A percentile compares a stretch with the other conserved stretches of the same genome.
Evolutionary conservation across 306 rosid species (phyloP).

Genomic region (Gastrolobium bilobum): DNA sequence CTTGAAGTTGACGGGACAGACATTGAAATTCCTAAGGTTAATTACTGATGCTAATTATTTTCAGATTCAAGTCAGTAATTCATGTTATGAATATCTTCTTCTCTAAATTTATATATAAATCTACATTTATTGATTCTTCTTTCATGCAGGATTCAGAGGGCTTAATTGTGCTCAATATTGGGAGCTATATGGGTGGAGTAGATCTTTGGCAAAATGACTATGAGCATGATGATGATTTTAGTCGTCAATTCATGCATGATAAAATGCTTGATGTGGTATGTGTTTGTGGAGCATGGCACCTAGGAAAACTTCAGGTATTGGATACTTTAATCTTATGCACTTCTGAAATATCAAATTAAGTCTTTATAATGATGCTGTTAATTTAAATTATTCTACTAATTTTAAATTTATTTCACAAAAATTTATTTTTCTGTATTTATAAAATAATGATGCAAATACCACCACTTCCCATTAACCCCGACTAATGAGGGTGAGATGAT

Average conservation of each 20-base stretch:
- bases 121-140: conserved; percentile 28
- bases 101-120: conserved; percentile 37
- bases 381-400: conserved; percentile 32
- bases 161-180: conserved; percentile 81
- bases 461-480: no score
- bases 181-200: conserved; percentile 92
- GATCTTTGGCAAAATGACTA: conserved; percentile 84
- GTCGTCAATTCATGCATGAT: conserved; percentile 74
- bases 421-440: conserved; percentile 12
- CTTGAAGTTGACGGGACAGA: conserved; percentile 86
- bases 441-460: conserved; percentile 12
- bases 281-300: conserved; percentile 88
- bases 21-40: conserved; percentile 77
- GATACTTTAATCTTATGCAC: conserved; percentile 26
- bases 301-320: conserved; percentile 82
- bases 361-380: conserved; percentile 32
- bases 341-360: conserved; percentile 38
- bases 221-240: conserved; percentile 71
- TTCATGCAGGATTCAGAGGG: conserved; percentile 75
- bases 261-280: conserved; percentile 79
- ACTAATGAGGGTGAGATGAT: no score
- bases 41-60: conserved; percentile 33
- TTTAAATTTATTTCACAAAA: conserved; percentile 2
- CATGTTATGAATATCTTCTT: conserved; percentile 20
- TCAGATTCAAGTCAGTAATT: conserved; percentile 9